A percentile compares a stretch with the other conserved stretches of the same genome.
Evolutionary conservation across 768 basidiomycete species (phyloP).

Genomic region (Podaxis rugospora): DNA sequence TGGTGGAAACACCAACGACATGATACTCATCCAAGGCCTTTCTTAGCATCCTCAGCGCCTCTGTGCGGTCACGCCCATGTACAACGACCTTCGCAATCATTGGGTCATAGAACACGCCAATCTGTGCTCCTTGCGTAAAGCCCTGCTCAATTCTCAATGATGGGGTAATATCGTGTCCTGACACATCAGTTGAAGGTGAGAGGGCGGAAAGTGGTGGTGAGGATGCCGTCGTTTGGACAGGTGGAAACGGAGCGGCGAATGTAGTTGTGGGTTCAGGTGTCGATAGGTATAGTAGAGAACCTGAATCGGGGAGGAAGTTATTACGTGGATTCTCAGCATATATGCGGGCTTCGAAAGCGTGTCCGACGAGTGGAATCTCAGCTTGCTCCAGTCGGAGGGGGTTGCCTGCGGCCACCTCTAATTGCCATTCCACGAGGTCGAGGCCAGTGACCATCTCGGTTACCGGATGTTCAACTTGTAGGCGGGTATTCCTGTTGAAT

Average conservation of each 20-base stretch:
- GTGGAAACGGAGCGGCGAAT: conserved; percentile 50
- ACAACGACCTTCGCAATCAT: conserved; percentile 93
- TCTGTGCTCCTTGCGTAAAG: conserved; percentile 72
- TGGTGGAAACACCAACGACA: conserved; percentile 89
- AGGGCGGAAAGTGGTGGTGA: conserved; percentile 23
- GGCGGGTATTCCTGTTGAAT: conserved; percentile 65
- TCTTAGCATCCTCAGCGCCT: conserved; percentile 76
- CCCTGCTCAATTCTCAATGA: conserved; percentile 88
- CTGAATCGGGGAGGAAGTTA: conserved; percentile 90
- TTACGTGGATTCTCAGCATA: conserved; percentile 95
- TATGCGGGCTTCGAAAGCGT: conserved; percentile 92
- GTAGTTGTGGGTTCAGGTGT: conserved; percentile 70
- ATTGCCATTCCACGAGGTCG: conserved; percentile 94
- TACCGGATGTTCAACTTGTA: conserved; percentile 90
- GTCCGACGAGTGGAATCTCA: conserved; percentile 81
- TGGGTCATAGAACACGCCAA: conserved; percentile 87
- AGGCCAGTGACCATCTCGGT: conserved; percentile 94
- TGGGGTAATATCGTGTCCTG: conserved; percentile 35
- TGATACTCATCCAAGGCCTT: conserved; percentile 84
- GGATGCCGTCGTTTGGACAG: conserved; percentile 18
- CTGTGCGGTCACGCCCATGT: conserved; percentile 77
- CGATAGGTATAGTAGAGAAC: conserved; percentile 73
- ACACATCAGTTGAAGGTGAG: conserved; percentile 24
- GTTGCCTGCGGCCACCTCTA: conserved; percentile 90
- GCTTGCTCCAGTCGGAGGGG: conserved; percentile 74